phyloP scores from a whole-genome alignment of 169 alveolate species.

The Eimeria nieschulzi region DNA sequence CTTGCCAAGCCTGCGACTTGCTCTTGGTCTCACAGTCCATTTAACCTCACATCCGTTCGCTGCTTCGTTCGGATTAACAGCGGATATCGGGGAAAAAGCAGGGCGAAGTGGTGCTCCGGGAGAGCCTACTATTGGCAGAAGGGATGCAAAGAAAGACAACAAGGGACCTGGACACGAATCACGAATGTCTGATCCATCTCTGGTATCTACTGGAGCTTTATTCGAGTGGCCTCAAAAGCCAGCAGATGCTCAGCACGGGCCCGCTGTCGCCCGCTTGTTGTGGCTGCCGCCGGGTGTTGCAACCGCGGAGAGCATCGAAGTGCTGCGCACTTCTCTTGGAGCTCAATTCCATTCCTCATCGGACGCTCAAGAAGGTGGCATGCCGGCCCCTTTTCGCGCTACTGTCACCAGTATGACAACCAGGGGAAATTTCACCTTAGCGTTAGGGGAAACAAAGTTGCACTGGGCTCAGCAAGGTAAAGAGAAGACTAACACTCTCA shows the following conservation, averaged over 20 bases:
- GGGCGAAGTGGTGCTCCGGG: background rate
- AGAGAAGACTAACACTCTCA: background rate
- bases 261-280: conserved; percentile 5
- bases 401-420: conserved; percentile 36
- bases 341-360: background rate
- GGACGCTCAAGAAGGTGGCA: background rate
- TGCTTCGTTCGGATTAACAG: background rate
- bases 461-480: background rate
- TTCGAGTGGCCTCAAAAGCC: conserved; percentile 1
- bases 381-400: background rate
- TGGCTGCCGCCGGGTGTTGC: conserved; percentile 41
- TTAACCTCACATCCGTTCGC: conserved; percentile 34
- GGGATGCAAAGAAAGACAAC: background rate
- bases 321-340: background rate
- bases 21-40: background rate
- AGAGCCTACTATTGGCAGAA: background rate
- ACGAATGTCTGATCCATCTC: background rate
- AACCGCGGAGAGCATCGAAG: conserved; percentile 19
- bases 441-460: background rate
- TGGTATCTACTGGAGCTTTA: background rate
- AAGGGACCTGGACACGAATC: background rate
- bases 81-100: background rate
- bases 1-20: background rate
- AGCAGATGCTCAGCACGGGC: conserved; percentile 13
- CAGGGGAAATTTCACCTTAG: background rate